These are phyloP conservation scores for Limnomonas spitsbergensis DNA, from an alignment of 139 green algal genomes.

Conservation along the genomic window DNA sequence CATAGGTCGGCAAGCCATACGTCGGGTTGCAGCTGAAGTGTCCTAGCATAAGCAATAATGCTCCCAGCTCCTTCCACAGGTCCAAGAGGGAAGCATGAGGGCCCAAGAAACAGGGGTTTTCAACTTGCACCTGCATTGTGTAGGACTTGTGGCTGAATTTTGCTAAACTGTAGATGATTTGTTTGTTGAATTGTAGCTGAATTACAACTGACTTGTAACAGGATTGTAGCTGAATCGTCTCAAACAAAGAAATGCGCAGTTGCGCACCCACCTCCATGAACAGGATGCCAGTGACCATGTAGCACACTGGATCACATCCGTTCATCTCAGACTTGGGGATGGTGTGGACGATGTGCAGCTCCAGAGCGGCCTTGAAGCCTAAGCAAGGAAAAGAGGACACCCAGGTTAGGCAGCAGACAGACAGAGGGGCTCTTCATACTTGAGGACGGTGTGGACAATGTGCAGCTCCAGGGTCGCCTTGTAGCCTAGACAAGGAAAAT, in stretches of 20 bases:
- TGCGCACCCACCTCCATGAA: not conserved
- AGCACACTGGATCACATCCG: not conserved
- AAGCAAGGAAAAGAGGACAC: too few relatives aligned
- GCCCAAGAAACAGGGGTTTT: not conserved
- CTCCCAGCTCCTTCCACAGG: too few relatives aligned
- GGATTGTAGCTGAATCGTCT: not conserved
- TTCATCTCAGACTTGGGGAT: not conserved
- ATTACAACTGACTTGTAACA: not conserved
- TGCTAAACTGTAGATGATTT: too few relatives aligned
- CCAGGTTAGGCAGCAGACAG: too few relatives aligned
- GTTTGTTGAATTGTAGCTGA: too few relatives aligned
- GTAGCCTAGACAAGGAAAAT: not conserved
- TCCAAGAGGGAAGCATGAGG: not conserved
- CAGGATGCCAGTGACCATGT: not conserved
- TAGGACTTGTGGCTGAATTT: slow-evolving; percentile 1
- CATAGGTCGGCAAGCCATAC: too few relatives aligned
- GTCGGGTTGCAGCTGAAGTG: too few relatives aligned
- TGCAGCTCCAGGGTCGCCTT: not conserved
- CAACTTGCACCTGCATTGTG: not conserved
- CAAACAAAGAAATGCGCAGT: not conserved
- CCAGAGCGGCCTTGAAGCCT: too few relatives aligned
- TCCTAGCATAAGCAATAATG: too few relatives aligned
- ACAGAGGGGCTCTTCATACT: too few relatives aligned
- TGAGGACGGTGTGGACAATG: slow-evolving; percentile 1
- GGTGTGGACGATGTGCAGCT: too few relatives aligned